A percentile compares a stretch with the other conserved stretches of the same genome.
Conservation (phyloP, 345 rosid species). For the Pugionium cornutum region DNA sequence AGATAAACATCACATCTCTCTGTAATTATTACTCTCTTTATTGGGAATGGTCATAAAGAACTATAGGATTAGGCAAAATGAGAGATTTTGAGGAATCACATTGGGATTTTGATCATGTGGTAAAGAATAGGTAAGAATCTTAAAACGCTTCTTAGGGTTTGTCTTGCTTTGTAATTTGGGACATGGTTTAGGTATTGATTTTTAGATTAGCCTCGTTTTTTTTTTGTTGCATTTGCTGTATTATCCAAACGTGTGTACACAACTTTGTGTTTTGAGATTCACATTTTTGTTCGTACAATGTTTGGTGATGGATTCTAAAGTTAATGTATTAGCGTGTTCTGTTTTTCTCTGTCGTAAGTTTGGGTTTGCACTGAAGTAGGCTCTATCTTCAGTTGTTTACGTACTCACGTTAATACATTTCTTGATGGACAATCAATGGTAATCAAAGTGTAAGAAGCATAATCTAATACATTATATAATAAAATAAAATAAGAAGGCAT, state of each 20-base stretch:
- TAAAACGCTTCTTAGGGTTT: conserved; percentile 9
- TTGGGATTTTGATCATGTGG: conserved; percentile 21
- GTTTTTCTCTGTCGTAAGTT: too few relatives aligned
- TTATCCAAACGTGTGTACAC: background rate
- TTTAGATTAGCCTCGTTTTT: background rate
- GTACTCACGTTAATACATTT: too few relatives aligned
- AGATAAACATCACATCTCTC: conserved; percentile 13
- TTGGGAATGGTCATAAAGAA: conserved; percentile 16
- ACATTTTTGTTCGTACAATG: background rate
- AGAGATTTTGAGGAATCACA: conserved; percentile 3
- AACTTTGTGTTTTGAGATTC: background rate
- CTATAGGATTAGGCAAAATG: conserved; percentile 8
- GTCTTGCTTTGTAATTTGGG: conserved; percentile 9
- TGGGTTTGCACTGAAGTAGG: too few relatives aligned
- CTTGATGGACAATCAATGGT: too few relatives aligned
- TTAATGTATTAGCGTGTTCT: too few relatives aligned
- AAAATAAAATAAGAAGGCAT: too few relatives aligned
- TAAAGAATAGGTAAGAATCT: background rate
- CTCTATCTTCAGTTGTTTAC: too few relatives aligned
- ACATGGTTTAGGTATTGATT: background rate
- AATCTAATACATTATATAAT: too few relatives aligned
- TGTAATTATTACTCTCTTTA: conserved; percentile 12
- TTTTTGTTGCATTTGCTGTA: background rate
- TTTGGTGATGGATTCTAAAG: too few relatives aligned
- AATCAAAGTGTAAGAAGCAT: too few relatives aligned